A percentile compares a stretch with the other conserved stretches of the same genome.
phyloP scores from a whole-genome alignment of 192 early-diverging fungal genomes.

The Coemansia sp. region DNA sequence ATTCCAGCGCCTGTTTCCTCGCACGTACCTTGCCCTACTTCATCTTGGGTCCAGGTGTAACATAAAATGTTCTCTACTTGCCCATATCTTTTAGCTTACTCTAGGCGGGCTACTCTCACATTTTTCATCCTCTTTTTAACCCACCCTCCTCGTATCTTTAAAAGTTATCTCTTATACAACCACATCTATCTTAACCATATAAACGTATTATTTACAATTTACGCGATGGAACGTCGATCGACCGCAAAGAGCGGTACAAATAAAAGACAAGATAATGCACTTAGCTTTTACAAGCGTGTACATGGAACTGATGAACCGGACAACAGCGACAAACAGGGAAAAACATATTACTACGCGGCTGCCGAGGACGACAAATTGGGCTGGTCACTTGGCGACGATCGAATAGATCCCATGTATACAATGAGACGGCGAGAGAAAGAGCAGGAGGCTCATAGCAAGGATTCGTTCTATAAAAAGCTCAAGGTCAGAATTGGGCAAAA shows the following conservation, averaged over 20 bases:
- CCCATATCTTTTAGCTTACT: conserved; percentile 3
- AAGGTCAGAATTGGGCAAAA: conserved; percentile 15
- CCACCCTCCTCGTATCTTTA: neutral
- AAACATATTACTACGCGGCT: conserved; percentile 25
- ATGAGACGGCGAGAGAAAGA: conserved; percentile 36
- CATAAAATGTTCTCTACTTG: neutral
- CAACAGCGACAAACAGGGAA: neutral
- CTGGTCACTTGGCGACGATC: conserved; percentile 23
- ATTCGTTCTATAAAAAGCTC: conserved; percentile 47
- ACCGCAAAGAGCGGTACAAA: conserved; percentile 1
- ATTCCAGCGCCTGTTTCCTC: conserved; percentile 6
- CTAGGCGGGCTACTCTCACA: neutral
- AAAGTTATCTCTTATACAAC: neutral
- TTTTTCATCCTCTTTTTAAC: conserved; percentile 1
- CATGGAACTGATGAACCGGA: conserved; percentile 20
- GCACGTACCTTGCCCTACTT: conserved; percentile 14
- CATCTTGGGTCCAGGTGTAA: conserved; percentile 23
- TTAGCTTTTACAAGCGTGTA: conserved; percentile 32
- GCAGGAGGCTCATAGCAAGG: conserved; percentile 23
- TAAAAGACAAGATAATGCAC: conserved; percentile 14
- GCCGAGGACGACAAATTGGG: conserved; percentile 44
- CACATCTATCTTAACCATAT: neutral
- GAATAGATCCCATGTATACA: conserved; percentile 53
- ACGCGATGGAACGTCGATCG: conserved; percentile 12
- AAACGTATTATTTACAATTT: neutral